A percentile compares a stretch with the other conserved stretches of the same genome.
Evolutionary conservation across 768 basidiomycete genomes (phyloP).

Genomic region (Zangia roseola): DNA sequence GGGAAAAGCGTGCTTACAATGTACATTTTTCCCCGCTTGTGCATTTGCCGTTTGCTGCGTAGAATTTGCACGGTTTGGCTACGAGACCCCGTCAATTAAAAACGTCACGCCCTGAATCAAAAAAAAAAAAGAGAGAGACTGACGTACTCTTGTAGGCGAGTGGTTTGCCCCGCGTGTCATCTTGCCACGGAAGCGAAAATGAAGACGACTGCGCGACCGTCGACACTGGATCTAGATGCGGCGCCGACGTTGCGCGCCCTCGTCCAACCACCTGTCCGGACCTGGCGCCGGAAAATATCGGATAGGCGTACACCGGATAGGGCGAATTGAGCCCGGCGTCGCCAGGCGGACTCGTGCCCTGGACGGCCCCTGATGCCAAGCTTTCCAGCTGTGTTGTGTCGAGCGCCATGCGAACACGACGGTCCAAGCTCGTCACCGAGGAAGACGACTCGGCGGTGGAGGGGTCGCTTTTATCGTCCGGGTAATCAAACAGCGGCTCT

Average conservation of each 20-base stretch:
- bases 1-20: conserved; percentile 59
- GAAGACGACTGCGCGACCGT: conserved; percentile 2
- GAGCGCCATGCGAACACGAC: conserved; percentile 5
- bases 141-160: conserved; percentile 31
- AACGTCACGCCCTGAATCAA: not conserved
- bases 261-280: conserved; percentile 3
- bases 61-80: conserved; percentile 67
- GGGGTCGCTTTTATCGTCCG: conserved; percentile 27
- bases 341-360: conserved; percentile 5
- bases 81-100: not conserved
- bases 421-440: conserved; percentile 11
- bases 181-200: conserved; percentile 9
- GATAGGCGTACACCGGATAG: conserved; percentile 9
- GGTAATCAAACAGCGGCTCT: conserved; percentile 15
- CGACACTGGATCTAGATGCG: not conserved
- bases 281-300: conserved; percentile 16
- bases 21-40: conserved; percentile 55
- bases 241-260: conserved; percentile 11
- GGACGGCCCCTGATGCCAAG: not conserved
- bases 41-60: conserved; percentile 43
- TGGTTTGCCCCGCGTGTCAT: conserved; percentile 18
- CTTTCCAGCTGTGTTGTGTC: conserved; percentile 3
- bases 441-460: conserved; percentile 25
- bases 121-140: not conserved
- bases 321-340: conserved; percentile 13